Percentiles rank a stretch among this genome's conserved stretches.
Conservation (phyloP, 2,329 filamentous ascomycete species). For the Nigrospora oryzae region DNA sequence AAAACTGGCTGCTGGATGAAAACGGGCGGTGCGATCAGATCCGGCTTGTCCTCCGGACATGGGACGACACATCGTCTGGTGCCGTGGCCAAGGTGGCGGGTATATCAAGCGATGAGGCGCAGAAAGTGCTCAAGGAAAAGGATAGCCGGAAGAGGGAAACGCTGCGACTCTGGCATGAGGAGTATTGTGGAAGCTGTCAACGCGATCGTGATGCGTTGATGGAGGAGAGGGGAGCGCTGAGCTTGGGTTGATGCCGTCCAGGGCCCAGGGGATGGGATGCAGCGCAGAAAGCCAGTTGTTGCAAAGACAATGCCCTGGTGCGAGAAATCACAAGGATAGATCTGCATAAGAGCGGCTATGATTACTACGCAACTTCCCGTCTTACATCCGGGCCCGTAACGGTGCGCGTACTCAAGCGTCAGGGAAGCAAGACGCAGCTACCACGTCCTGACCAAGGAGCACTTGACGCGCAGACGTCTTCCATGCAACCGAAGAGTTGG, state of each 20-base stretch:
- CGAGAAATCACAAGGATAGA: too few species aligned
- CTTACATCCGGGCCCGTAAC: too few species aligned
- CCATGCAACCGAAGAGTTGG: too few species aligned
- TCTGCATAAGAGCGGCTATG: too few species aligned
- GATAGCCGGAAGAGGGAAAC: conserved; percentile 12
- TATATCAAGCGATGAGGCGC: conserved; percentile 15
- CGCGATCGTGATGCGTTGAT: conserved; percentile 29
- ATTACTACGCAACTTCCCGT: too few species aligned
- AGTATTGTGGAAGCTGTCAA: conserved; percentile 49
- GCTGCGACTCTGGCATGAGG: conserved; percentile 40
- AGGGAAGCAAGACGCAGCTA: too few species aligned
- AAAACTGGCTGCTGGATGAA: conserved; percentile 83
- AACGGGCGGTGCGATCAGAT: conserved; percentile 63
- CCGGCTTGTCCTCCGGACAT: conserved; percentile 30
- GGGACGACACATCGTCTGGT: conserved; percentile 7
- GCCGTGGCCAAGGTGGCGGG: conserved; percentile 4
- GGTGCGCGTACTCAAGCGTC: too few species aligned
- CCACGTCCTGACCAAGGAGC: too few species aligned
- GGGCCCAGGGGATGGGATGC: not conserved
- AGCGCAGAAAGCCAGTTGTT: too few species aligned
- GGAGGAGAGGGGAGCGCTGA: conserved; percentile 12
- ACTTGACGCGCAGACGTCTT: too few species aligned
- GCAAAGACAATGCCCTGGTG: too few species aligned
- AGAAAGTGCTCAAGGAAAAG: conserved; percentile 21
- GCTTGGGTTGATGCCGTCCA: conserved; percentile 3